A percentile compares a stretch with the other conserved stretches of the same genome.
Conservation (phyloP, 1,139 yeast species). For the Geotrichum reessii region DNA sequence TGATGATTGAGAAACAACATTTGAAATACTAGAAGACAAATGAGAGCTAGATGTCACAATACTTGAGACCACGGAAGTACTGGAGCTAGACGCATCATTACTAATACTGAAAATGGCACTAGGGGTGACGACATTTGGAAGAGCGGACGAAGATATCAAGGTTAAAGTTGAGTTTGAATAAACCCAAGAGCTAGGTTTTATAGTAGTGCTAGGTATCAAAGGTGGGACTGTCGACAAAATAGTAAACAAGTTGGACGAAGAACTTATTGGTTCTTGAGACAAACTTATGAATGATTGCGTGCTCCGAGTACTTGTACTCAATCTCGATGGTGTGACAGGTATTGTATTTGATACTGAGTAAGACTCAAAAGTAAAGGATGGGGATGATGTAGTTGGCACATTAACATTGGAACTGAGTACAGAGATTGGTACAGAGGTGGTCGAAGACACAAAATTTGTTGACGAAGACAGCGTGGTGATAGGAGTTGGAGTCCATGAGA, state of each 20-base stretch:
- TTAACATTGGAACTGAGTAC: no score
- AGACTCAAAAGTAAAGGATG: no score
- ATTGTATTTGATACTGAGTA: no score
- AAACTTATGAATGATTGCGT: no score
- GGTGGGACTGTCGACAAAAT: no score
- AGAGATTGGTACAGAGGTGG: neutral
- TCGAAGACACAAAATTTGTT: no score
- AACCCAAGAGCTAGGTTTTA: neutral
- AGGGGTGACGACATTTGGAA: neutral
- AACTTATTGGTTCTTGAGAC: no score
- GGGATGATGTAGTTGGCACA: no score
- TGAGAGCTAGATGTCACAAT: neutral
- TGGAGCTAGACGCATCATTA: neutral
- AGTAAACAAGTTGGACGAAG: no score
- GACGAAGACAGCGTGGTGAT: neutral
- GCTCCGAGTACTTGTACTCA: no score
- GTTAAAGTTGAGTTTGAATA: neutral
- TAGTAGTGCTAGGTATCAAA: neutral
- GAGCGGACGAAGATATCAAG: neutral
- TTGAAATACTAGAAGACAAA: neutral
- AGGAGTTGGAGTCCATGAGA: neutral
- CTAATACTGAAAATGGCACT: neutral
- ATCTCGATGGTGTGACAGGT: no score
- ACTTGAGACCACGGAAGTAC: neutral
- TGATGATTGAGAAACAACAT: neutral